These are phyloP conservation scores for Luffa aegyptiaca DNA, from an alignment of 306 rosid species.

Conservation along the genomic window DNA sequence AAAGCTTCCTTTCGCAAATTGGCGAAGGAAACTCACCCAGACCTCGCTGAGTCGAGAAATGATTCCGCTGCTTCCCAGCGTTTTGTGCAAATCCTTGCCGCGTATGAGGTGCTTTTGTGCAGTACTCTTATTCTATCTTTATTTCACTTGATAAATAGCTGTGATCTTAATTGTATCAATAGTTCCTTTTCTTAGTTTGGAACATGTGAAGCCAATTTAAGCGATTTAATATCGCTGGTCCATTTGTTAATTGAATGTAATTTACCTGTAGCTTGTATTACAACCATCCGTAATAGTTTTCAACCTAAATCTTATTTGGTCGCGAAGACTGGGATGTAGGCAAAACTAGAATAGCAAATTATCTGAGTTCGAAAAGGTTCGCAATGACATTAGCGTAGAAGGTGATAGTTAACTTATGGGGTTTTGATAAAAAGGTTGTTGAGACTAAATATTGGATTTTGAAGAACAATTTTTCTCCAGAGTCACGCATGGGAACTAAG, in stretches of 20 bases:
- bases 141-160: neutral
- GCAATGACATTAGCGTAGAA: neutral
- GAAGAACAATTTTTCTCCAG: neutral
- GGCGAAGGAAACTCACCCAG: conserved; percentile 97
- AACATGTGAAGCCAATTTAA: neutral
- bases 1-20: conserved; percentile 80
- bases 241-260: neutral
- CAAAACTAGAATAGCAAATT: neutral
- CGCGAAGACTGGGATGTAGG: neutral
- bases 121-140: neutral
- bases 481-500: neutral
- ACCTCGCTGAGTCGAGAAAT: conserved; percentile 48
- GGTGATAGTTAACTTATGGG: neutral
- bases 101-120: conserved; percentile 54
- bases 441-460: conserved; percentile 1
- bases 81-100: conserved; percentile 83
- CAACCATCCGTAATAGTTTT: neutral
- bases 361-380: neutral
- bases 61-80: conserved; percentile 52
- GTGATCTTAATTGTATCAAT: neutral
- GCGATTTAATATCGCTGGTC: neutral
- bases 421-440: neutral
- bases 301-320: neutral
- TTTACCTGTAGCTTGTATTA: neutral
- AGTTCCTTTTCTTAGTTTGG: neutral